phyloP scores from a whole-genome alignment of 1,284 basidiomycete species.

The Lignosus rhinocerotis region DNA sequence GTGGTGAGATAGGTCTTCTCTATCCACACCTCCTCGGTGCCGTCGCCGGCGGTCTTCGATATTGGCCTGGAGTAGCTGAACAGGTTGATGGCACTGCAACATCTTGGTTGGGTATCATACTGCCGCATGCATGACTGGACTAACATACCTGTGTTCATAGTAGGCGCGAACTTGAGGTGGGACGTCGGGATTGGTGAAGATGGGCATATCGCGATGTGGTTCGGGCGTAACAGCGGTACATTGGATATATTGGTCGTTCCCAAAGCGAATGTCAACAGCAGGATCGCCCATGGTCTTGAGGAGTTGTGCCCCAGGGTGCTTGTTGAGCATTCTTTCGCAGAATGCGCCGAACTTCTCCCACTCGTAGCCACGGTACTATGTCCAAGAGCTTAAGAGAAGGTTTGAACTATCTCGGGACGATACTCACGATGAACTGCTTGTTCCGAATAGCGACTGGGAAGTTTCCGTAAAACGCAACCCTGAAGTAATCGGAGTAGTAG shows the following conservation, averaged over 20 bases:
- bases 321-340: constrained; percentile 91
- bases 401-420: background rate
- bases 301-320: constrained; percentile 86
- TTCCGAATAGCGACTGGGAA: constrained; percentile 84
- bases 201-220: constrained; percentile 74
- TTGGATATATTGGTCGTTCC: constrained; percentile 86
- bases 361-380: constrained; percentile 85
- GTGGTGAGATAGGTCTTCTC: constrained; percentile 89
- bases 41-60: constrained; percentile 58
- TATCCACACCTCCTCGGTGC: constrained; percentile 78
- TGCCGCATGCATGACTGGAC: constrained; percentile 6
- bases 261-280: constrained; percentile 77
- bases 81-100: constrained; percentile 68
- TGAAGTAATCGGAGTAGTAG: constrained; percentile 90
- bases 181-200: constrained; percentile 88
- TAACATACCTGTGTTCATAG: constrained; percentile 77
- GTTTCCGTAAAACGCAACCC: constrained; percentile 90
- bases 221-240: constrained; percentile 86
- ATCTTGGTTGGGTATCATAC: constrained; percentile 3
- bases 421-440: constrained; percentile 82
- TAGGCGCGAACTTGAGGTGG: constrained; percentile 80
- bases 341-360: constrained; percentile 89
- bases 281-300: constrained; percentile 79
- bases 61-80: constrained; percentile 80
- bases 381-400: constrained; percentile 3